These are phyloP conservation scores for Mrakia frigida DNA, from an alignment of 768 basidiomycete species.

Conservation along the genomic window DNA sequence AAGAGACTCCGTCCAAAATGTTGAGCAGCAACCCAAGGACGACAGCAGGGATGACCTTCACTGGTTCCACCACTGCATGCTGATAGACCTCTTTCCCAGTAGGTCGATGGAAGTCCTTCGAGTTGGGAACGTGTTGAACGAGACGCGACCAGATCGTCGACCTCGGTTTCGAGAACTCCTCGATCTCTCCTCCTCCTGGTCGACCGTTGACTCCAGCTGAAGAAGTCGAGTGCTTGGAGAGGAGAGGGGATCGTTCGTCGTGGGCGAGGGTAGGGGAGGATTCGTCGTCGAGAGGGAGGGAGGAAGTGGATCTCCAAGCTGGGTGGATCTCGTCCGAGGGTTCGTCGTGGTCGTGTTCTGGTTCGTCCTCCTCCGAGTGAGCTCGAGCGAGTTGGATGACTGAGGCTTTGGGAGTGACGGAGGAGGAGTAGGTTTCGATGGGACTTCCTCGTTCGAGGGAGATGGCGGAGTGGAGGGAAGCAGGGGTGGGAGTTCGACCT, in stretches of 20 bases:
- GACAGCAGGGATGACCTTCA: conserved; percentile 64
- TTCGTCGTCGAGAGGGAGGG: neutral
- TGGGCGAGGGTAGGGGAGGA: neutral
- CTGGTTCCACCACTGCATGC: conserved; percentile 38
- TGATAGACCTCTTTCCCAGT: conserved; percentile 26
- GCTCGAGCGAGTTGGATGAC: neutral
- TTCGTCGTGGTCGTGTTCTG: conserved; percentile 13
- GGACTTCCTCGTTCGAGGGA: neutral
- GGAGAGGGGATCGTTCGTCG: conserved; percentile 22
- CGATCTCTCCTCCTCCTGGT: neutral
- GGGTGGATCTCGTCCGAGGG: neutral
- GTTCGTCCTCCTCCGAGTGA: conserved; percentile 9
- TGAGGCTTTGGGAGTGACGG: conserved; percentile 10
- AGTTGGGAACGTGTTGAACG: neutral
- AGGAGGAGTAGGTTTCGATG: neutral
- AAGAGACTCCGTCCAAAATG: conserved; percentile 74
- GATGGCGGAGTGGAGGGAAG: neutral
- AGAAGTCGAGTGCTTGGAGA: neutral
- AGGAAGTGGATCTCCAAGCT: neutral
- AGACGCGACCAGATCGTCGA: conserved; percentile 3
- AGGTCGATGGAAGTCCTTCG: neutral
- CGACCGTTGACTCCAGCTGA: neutral
- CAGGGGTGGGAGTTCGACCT: neutral
- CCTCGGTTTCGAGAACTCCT: neutral
- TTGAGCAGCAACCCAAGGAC: conserved; percentile 79